These are phyloP conservation scores for Heritiera littoralis DNA, from an alignment of 345 rosid genomes.

Conservation along the genomic window DNA sequence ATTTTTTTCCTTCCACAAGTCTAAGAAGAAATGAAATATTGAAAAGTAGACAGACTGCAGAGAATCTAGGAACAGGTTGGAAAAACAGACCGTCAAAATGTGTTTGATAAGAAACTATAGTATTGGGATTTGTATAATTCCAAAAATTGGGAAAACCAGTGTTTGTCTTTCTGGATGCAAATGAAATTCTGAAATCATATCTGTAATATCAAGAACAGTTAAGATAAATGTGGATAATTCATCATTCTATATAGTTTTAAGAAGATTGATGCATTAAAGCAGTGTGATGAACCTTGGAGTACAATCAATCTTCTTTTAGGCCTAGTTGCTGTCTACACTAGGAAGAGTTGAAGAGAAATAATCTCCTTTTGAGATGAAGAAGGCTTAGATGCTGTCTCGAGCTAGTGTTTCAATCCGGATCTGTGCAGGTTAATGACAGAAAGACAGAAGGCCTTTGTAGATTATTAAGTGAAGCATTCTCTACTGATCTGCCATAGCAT, in stretches of 20 bases:
- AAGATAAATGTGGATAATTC: not conserved
- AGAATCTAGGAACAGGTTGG: not conserved
- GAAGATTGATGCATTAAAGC: not conserved
- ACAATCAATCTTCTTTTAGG: not conserved
- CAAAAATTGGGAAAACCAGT: not conserved
- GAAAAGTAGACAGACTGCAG: not conserved
- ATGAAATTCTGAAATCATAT: not conserved
- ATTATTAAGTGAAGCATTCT: not conserved
- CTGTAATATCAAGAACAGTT: not conserved
- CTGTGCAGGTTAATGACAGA: not conserved
- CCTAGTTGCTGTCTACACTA: too few relatives aligned
- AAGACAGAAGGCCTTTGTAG: not conserved
- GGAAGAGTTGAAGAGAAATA: not conserved
- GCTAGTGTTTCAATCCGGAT: not conserved
- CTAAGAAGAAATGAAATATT: not conserved
- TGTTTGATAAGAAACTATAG: not conserved
- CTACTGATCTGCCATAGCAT: not conserved
- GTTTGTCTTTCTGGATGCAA: not conserved
- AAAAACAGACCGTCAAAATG: not conserved
- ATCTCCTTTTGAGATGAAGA: not conserved
- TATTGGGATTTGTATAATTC: not conserved
- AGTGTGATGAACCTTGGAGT: not conserved
- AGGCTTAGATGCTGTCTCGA: not conserved
- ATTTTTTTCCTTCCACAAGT: not conserved
- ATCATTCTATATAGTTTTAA: not conserved